Evolutionary conservation across 208 protist genomes (phyloP).

Genomic region (Acanthamoeba healyi): DNA sequence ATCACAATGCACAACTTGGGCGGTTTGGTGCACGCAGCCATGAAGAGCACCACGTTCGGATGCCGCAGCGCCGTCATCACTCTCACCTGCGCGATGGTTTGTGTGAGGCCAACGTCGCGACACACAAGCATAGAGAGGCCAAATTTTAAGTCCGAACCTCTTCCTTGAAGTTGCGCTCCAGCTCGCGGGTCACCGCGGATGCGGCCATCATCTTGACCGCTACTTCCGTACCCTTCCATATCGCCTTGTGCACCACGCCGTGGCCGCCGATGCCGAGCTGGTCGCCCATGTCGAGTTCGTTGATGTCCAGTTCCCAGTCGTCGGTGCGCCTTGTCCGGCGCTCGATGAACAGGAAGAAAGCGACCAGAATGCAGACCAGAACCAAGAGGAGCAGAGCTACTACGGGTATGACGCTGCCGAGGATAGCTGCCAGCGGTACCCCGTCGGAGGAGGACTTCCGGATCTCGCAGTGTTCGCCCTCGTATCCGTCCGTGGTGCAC

Average conservation of each 20-base stretch:
- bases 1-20: constrained; percentile 11
- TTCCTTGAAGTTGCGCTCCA: too few relatives aligned
- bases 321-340: background rate
- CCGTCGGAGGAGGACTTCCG: background rate
- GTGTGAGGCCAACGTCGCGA: too few relatives aligned
- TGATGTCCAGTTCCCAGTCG: background rate
- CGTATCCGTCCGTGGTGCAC: background rate
- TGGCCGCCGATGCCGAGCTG: background rate
- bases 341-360: background rate
- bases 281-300: background rate
- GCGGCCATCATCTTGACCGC: background rate
- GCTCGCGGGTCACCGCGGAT: background rate
- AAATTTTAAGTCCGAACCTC: too few relatives aligned
- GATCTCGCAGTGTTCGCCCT: background rate
- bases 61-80: constrained; percentile 80
- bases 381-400: background rate
- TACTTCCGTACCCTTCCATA: background rate
- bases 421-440: background rate
- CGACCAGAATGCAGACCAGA: background rate
- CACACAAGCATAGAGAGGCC: too few relatives aligned
- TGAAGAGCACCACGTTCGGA: constrained; percentile 84
- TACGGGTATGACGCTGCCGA: background rate
- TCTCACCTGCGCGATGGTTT: constrained; percentile 49
- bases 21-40: constrained; percentile 74
- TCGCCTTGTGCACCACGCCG: background rate